These are phyloP conservation scores for Prinsepia uniflora DNA, from an alignment of 306 rosid genomes.

Conservation along the genomic window DNA sequence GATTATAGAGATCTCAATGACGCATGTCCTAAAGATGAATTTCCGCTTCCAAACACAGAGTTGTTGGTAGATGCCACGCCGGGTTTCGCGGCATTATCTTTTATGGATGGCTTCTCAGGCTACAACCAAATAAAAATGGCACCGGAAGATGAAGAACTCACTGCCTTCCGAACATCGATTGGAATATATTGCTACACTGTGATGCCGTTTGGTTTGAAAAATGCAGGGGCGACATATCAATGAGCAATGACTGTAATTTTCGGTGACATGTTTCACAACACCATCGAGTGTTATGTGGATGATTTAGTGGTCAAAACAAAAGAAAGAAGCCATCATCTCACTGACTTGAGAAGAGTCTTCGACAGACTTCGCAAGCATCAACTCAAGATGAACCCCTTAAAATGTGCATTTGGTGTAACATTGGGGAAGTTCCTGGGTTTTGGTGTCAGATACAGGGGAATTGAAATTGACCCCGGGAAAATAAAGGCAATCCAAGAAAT, in stretches of 20 bases:
- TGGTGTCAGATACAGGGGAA: too few species aligned
- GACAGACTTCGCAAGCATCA: background rate
- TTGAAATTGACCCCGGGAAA: too few species aligned
- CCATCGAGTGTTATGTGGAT: background rate
- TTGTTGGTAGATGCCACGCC: background rate
- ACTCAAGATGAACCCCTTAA: too few species aligned
- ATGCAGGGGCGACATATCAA: background rate
- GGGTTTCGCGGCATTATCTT: fast-evolving
- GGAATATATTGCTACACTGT: background rate
- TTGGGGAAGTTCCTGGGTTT: background rate
- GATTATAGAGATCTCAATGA: background rate
- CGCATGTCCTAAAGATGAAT: background rate
- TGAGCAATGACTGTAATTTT: background rate
- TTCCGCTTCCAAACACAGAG: background rate
- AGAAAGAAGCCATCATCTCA: background rate
- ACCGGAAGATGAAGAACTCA: background rate
- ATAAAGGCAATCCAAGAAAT: background rate
- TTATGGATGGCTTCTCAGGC: background rate
- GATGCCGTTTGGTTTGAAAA: background rate
- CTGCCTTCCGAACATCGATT: fast-evolving
- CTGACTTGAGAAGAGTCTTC: background rate
- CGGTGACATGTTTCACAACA: background rate
- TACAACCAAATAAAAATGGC: background rate
- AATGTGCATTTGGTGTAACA: background rate
- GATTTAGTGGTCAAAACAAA: background rate